phyloP scores from a whole-genome alignment of 2,329 filamentous ascomycete species.

The Trichoderma hamatum region DNA sequence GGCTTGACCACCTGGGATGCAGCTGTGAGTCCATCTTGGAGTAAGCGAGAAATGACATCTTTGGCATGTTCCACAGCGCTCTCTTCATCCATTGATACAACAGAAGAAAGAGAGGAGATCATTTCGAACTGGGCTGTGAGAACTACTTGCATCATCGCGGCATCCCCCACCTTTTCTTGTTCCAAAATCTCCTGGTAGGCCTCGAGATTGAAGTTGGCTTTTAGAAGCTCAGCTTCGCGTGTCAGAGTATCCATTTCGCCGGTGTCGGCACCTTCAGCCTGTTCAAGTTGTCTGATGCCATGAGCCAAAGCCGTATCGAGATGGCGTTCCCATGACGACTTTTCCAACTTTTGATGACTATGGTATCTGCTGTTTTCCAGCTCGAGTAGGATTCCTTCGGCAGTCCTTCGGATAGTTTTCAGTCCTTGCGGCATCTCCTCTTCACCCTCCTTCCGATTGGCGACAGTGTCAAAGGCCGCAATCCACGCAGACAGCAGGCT shows the following conservation, averaged over 20 bases:
- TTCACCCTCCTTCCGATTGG: conserved; percentile 59
- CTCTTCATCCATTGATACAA: conserved; percentile 79
- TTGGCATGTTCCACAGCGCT: conserved; percentile 82
- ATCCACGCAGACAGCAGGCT: conserved; percentile 89
- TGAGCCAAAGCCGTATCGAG: conserved; percentile 88
- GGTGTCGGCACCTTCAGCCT: conserved; percentile 51
- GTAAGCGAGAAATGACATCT: conserved; percentile 72
- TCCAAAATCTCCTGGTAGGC: conserved; percentile 76
- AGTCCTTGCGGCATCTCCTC: conserved; percentile 69
- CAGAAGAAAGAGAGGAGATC: conserved; percentile 78
- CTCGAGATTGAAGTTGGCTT: conserved; percentile 79
- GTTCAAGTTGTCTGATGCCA: conserved; percentile 75
- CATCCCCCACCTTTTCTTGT: conserved; percentile 80
- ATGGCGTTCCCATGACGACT: conserved; percentile 81
- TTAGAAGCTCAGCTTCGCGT: conserved; percentile 84
- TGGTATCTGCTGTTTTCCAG: conserved; percentile 89
- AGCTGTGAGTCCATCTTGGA: conserved; percentile 74
- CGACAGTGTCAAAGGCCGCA: conserved; percentile 83
- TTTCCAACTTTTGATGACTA: conserved; percentile 80
- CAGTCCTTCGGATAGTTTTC: conserved; percentile 79
- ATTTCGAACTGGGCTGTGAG: conserved; percentile 92
- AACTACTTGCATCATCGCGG: conserved; percentile 77
- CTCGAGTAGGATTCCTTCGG: conserved; percentile 80
- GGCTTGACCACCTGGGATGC: conserved; percentile 87
- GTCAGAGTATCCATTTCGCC: conserved; percentile 71